Evolutionary conservation across 2,329 filamentous ascomycete genomes (phyloP).

Genomic region (Colletotrichum higginsianum): DNA sequence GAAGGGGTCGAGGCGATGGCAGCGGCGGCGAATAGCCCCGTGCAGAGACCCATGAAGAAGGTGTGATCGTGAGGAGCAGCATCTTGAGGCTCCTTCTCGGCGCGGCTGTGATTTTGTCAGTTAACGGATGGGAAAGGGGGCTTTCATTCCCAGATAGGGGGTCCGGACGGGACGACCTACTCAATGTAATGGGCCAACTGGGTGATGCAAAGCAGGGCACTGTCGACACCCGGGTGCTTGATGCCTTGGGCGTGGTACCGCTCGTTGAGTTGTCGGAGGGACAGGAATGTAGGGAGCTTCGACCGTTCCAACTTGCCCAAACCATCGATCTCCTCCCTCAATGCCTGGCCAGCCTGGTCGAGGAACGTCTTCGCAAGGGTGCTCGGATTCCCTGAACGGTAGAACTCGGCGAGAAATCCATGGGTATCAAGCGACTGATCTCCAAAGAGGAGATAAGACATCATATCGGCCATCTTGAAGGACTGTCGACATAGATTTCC

Average conservation of each 20-base stretch:
- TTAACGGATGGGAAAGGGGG: conserved; percentile 25
- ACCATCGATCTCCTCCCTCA: conserved; percentile 72
- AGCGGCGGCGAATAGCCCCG: conserved; percentile 78
- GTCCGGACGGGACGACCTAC: conserved; percentile 57
- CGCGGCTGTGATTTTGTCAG: conserved; percentile 59
- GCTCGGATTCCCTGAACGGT: conserved; percentile 60
- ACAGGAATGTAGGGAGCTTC: conserved; percentile 73
- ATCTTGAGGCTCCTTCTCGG: conserved; percentile 70
- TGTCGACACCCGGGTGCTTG: conserved; percentile 76
- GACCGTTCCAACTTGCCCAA: conserved; percentile 71
- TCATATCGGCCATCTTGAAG: conserved; percentile 61
- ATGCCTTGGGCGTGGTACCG: conserved; percentile 70
- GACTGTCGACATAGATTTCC: conserved; percentile 48
- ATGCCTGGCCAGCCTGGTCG: conserved; percentile 68
- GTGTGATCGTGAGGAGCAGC: conserved; percentile 64
- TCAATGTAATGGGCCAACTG: conserved; percentile 80
- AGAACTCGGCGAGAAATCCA: conserved; percentile 71
- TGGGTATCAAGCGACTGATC: conserved; percentile 80
- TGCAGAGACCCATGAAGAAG: conserved; percentile 76
- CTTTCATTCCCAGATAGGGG: neutral
- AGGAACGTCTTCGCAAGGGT: conserved; percentile 74
- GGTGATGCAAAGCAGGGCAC: conserved; percentile 74
- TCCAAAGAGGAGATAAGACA: conserved; percentile 76
- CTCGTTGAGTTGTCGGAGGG: conserved; percentile 75
- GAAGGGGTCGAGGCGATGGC: conserved; percentile 76